Percentiles rank a stretch among this genome's conserved stretches.
These are phyloP conservation scores for Heimioporus sp. DNA, from an alignment of 768 basidiomycete genomes.

Conservation along the genomic window DNA sequence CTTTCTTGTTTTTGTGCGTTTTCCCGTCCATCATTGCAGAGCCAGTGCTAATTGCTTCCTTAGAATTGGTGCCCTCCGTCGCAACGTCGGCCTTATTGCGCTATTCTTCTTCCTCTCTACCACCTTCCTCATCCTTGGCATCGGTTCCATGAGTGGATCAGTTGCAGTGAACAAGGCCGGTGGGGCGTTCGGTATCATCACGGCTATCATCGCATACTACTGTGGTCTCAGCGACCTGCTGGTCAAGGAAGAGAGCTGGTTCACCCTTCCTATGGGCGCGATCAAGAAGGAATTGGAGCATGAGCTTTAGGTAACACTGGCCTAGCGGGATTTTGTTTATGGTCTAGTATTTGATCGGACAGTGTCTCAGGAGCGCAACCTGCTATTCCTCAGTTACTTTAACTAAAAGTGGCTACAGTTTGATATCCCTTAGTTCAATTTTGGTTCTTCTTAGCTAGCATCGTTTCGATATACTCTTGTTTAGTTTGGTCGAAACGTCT, in stretches of 20 bases:
- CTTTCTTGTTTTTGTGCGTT: slow-evolving; percentile 63
- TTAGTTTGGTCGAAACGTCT: not conserved
- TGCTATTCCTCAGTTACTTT: slow-evolving; percentile 11
- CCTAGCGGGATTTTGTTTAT: not conserved
- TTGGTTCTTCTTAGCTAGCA: not conserved
- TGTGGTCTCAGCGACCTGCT: slow-evolving; percentile 42
- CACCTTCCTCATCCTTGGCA: slow-evolving; percentile 49
- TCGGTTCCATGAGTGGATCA: slow-evolving; percentile 35
- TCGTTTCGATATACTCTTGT: slow-evolving; percentile 5
- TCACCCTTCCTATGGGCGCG: slow-evolving; percentile 39
- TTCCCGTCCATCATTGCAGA: not conserved
- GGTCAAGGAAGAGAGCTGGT: slow-evolving; percentile 36
- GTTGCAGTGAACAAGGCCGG: slow-evolving; percentile 34
- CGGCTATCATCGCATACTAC: slow-evolving; percentile 49
- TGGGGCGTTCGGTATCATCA: slow-evolving; percentile 44
- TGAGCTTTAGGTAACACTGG: not conserved
- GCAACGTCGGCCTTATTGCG: slow-evolving; percentile 46
- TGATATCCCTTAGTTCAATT: not conserved
- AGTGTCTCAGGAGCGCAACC: not conserved
- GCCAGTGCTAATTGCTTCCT: not conserved
- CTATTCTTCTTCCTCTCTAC: slow-evolving; percentile 53
- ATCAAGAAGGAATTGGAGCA: slow-evolving; percentile 11
- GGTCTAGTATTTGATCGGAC: not conserved
- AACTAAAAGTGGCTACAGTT: not conserved
- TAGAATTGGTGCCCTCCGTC: slow-evolving; percentile 50